phyloP scores from a whole-genome alignment of 495 filamentous ascomycete species.

The Thermothielavioides terrestris region DNA sequence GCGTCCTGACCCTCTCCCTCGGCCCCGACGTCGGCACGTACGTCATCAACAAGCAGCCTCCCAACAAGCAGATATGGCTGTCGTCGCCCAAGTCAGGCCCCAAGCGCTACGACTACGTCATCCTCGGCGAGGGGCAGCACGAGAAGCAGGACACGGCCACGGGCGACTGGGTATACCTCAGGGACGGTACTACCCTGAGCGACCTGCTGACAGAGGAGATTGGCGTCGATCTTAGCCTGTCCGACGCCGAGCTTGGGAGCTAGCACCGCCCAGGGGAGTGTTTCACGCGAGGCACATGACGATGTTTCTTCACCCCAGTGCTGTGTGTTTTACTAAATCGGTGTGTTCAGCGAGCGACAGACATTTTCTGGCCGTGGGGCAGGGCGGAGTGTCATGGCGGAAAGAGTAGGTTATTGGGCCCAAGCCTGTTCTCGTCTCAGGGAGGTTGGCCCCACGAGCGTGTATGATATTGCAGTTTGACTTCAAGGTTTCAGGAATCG shows the following conservation, averaged over 20 bases:
- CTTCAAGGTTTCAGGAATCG: no score
- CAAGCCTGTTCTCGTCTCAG: no score
- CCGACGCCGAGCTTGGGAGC: slow-evolving; percentile 2
- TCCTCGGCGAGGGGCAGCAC: slow-evolving; percentile 57
- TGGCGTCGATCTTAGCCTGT: slow-evolving; percentile 36
- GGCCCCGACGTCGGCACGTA: slow-evolving; percentile 61
- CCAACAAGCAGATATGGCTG: slow-evolving; percentile 96
- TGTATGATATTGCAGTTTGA: no score
- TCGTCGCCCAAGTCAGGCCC: slow-evolving; percentile 87
- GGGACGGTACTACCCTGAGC: slow-evolving; percentile 67
- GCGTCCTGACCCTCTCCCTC: slow-evolving; percentile 67
- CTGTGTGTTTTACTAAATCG: no score
- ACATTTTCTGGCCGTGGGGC: no score
- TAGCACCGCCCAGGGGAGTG: no score
- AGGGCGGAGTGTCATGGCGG: no score
- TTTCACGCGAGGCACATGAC: no score
- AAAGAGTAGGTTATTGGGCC: no score
- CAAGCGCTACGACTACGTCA: slow-evolving; percentile 83
- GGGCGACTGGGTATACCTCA: slow-evolving; percentile 76
- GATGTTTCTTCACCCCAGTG: no score
- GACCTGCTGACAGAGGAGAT: slow-evolving; percentile 66
- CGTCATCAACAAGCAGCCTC: slow-evolving; percentile 94
- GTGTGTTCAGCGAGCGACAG: no score
- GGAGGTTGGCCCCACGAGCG: no score
- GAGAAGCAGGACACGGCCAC: slow-evolving; percentile 62